Evolutionary conservation across 768 basidiomycete genomes (phyloP).

Genomic region (Phylloporus arenicola): DNA sequence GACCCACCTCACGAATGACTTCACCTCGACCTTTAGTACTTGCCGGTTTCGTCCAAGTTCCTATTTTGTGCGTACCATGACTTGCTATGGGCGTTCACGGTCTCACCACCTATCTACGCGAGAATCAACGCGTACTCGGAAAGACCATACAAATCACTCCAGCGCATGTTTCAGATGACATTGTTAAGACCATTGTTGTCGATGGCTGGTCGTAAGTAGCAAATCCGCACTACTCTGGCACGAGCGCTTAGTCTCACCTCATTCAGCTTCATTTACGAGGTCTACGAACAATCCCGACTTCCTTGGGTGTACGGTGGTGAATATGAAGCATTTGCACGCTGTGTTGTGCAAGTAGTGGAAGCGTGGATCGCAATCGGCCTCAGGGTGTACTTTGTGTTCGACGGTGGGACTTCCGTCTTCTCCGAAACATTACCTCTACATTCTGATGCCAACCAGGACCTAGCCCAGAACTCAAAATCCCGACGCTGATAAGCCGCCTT

Average conservation of each 20-base stretch:
- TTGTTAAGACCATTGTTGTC: constrained; percentile 52
- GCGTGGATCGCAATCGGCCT: constrained; percentile 69
- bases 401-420: constrained; percentile 47
- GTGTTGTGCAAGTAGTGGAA: constrained; percentile 46
- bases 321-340: constrained; percentile 50
- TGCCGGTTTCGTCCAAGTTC: not conserved
- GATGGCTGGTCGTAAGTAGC: constrained; percentile 84
- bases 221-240: not conserved
- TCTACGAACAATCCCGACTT: constrained; percentile 54
- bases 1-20: not conserved
- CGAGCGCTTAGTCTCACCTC: constrained; percentile 1
- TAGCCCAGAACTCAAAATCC: constrained; percentile 65
- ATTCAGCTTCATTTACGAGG: constrained; percentile 67
- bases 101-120: constrained; percentile 46
- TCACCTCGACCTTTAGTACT: no score
- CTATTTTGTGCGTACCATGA: constrained; percentile 2
- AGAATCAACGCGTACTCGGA: constrained; percentile 38
- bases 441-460: constrained; percentile 46
- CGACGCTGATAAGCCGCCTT: constrained; percentile 57
- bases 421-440: not conserved
- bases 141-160: constrained; percentile 31
- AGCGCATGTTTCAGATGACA: constrained; percentile 1
- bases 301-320: constrained; percentile 89
- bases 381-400: constrained; percentile 71
- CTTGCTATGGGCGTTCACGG: constrained; percentile 48